A percentile compares a stretch with the other conserved stretches of the same genome.
These are phyloP conservation scores for Jamesozyma piceae DNA, from an alignment of 805 yeast genomes.

Conservation along the genomic window DNA sequence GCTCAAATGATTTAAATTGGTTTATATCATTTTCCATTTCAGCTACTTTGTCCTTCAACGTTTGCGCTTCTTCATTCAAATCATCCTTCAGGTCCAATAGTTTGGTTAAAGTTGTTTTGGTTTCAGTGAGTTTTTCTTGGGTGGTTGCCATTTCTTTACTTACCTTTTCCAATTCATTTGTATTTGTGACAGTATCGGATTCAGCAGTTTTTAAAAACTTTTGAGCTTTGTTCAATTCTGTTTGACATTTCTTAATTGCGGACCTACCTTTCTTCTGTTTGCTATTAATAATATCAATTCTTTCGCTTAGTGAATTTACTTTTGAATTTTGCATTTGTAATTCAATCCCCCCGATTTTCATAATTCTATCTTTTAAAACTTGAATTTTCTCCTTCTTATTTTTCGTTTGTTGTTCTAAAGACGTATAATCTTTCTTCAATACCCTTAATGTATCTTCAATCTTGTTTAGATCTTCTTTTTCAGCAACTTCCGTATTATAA, in stretches of 20 bases:
- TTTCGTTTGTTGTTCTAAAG: slow-evolving; percentile 44
- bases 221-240: slow-evolving; percentile 48
- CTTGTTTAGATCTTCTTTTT: slow-evolving; percentile 27
- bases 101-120: slow-evolving; percentile 27
- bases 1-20: slow-evolving; percentile 51
- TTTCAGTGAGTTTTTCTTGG: slow-evolving; percentile 28
- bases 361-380: slow-evolving; percentile 60
- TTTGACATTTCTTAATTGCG: slow-evolving; percentile 50
- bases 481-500: slow-evolving; percentile 14
- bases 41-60: slow-evolving; percentile 34
- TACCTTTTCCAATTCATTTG: slow-evolving; percentile 26
- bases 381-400: slow-evolving; percentile 45
- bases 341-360: slow-evolving; percentile 87
- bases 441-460: slow-evolving; percentile 19
- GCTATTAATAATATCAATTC: slow-evolving; percentile 49
- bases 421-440: slow-evolving; percentile 35
- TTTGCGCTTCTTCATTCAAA: slow-evolving; percentile 33
- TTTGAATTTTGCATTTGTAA: slow-evolving; percentile 70
- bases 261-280: slow-evolving; percentile 50
- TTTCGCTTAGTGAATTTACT: slow-evolving; percentile 65
- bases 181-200: slow-evolving; percentile 38
- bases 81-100: slow-evolving; percentile 36
- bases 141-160: slow-evolving; percentile 26
- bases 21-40: slow-evolving; percentile 40
- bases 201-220: slow-evolving; percentile 40